Evolutionary conservation across 495 filamentous ascomycete species (phyloP).

Genomic region (Chaetomium cochliodes): DNA sequence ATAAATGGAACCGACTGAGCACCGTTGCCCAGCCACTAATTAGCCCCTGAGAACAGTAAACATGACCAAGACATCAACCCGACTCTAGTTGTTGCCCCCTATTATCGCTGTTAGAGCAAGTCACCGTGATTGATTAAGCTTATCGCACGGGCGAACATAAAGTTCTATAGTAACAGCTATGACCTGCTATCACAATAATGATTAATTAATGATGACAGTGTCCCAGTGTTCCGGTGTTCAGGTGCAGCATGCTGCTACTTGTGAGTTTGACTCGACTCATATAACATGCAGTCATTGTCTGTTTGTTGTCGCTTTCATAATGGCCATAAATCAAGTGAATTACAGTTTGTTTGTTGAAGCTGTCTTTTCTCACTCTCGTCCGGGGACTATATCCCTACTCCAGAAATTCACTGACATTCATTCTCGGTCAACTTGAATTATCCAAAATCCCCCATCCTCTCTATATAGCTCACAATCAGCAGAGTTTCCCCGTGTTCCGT

Average conservation of each 20-base stretch:
- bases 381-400: too few species aligned
- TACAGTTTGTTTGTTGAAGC: too few species aligned
- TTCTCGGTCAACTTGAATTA: not conserved
- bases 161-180: not conserved
- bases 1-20: not conserved
- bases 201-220: too few species aligned
- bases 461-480: not conserved
- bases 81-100: not conserved
- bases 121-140: not conserved
- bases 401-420: not conserved
- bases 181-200: too few species aligned
- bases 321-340: too few species aligned
- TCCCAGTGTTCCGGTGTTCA: too few species aligned
- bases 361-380: not conserved
- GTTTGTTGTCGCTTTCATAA: too few species aligned
- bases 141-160: not conserved
- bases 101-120: not conserved
- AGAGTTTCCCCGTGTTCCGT: not conserved
- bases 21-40: not conserved
- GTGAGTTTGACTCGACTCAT: too few species aligned
- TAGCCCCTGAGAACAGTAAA: constrained; percentile 13
- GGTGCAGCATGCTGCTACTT: too few species aligned
- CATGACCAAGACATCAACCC: not conserved
- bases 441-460: not conserved
- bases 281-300: too few species aligned